These are phyloP conservation scores for Baorangia bicolor DNA, from an alignment of 768 basidiomycete species.

Conservation along the genomic window DNA sequence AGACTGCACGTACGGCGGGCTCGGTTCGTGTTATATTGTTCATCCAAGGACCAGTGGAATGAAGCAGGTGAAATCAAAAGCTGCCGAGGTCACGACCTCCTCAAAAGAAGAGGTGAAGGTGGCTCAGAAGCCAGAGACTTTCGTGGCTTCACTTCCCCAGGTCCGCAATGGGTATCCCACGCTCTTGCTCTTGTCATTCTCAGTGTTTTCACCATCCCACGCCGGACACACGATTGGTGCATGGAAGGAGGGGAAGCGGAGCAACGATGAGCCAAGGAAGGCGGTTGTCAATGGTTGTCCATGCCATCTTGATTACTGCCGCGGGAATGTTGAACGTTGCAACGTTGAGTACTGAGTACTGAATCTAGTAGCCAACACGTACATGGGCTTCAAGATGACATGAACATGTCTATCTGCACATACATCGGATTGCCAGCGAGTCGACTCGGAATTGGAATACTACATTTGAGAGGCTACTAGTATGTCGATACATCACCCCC, in stretches of 20 bases:
- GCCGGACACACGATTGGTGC: constrained; percentile 49
- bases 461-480: no score
- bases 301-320: not conserved
- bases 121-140: constrained; percentile 57
- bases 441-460: no score
- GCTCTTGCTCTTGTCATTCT: constrained; percentile 90
- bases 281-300: not conserved
- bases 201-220: constrained; percentile 86
- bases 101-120: constrained; percentile 55
- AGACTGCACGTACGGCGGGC: constrained; percentile 73
- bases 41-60: constrained; percentile 91
- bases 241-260: constrained; percentile 2
- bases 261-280: not conserved
- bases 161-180: constrained; percentile 80
- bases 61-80: constrained; percentile 65
- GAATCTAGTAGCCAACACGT: no score
- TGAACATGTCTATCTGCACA: no score
- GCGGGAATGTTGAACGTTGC: no score
- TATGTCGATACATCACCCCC: no score
- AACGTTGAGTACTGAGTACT: no score
- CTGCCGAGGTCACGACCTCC: constrained; percentile 51
- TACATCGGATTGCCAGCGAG: no score
- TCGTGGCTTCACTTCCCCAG: constrained; percentile 32
- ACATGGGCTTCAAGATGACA: no score
- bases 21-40: constrained; percentile 89